Evolutionary conservation across 108 stramenopile genomes (phyloP).

Genomic region (Cyclotella baltica): DNA sequence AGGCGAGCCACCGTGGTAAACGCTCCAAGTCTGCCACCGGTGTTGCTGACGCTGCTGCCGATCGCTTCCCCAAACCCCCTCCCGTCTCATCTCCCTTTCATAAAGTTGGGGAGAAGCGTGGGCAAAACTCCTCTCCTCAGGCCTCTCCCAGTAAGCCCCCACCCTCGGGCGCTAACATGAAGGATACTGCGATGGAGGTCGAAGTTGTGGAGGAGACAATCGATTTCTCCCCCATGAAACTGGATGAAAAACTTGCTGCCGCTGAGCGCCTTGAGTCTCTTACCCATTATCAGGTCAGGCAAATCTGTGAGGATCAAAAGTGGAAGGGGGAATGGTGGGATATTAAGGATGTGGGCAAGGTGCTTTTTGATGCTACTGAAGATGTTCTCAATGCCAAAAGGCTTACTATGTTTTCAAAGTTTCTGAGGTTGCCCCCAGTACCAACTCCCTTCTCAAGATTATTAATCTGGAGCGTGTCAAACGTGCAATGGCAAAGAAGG

Average conservation of each 20-base stretch:
- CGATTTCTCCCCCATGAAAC: not conserved
- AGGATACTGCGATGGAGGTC: too few relatives aligned
- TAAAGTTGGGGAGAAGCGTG: not conserved
- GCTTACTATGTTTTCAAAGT: not conserved
- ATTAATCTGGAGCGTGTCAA: not conserved
- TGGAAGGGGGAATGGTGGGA: not conserved
- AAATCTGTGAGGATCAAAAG: not conserved
- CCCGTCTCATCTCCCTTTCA: not conserved
- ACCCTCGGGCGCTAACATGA: too few relatives aligned
- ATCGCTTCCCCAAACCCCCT: not conserved
- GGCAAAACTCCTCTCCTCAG: too few relatives aligned
- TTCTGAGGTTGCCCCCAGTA: not conserved
- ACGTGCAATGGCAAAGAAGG: not conserved
- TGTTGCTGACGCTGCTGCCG: not conserved
- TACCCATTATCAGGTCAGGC: not conserved
- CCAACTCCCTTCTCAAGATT: too few relatives aligned
- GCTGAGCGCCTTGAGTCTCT: not conserved
- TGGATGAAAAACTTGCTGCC: not conserved
- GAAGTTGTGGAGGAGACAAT: not conserved
- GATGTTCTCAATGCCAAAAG: not conserved
- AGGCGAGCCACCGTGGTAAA: not conserved
- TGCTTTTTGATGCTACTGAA: not conserved
- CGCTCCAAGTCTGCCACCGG: not conserved
- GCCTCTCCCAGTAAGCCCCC: too few relatives aligned
- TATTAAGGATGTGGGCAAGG: not conserved